Evolutionary conservation across 163 green algal genomes (phyloP).

Genomic region (Scenedesmus sp.): DNA sequence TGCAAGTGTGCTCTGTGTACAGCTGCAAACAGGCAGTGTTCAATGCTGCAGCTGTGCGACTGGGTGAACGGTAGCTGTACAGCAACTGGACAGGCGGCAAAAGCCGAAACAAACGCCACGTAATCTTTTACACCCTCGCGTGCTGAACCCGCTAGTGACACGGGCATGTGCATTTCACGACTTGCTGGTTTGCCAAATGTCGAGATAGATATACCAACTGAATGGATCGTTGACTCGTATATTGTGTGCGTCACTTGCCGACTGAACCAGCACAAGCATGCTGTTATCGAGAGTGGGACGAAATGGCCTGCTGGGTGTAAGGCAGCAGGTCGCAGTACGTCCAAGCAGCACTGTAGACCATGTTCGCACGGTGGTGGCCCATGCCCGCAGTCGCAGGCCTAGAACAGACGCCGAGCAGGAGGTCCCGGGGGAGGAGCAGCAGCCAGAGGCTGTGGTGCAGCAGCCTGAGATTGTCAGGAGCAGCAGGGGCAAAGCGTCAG

Average conservation of each 20-base stretch:
- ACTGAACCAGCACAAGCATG: background rate
- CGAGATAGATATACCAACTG: no score
- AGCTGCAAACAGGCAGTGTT: background rate
- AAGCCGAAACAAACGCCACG: background rate
- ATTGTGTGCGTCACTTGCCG: background rate
- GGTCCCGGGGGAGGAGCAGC: conserved; percentile 2
- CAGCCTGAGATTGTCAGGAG: conserved; percentile 10
- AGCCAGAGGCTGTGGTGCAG: background rate
- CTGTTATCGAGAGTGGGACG: background rate
- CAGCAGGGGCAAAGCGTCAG: background rate
- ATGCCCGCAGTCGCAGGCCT: conserved; percentile 15
- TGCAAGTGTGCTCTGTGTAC: conserved; percentile 4
- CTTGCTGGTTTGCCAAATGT: background rate
- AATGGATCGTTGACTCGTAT: background rate
- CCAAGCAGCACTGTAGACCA: background rate
- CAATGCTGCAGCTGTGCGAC: background rate
- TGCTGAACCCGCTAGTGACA: conserved; percentile 14
- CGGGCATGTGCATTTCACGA: background rate
- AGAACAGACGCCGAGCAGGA: conserved; percentile 5
- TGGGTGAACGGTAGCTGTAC: background rate
- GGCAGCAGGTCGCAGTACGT: background rate
- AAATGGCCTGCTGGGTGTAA: background rate
- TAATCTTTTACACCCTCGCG: conserved; percentile 1
- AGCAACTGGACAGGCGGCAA: background rate
- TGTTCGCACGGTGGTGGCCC: background rate